These are phyloP conservation scores for Yamadazyma akitaensis DNA, from an alignment of 805 yeast species.

Conservation along the genomic window DNA sequence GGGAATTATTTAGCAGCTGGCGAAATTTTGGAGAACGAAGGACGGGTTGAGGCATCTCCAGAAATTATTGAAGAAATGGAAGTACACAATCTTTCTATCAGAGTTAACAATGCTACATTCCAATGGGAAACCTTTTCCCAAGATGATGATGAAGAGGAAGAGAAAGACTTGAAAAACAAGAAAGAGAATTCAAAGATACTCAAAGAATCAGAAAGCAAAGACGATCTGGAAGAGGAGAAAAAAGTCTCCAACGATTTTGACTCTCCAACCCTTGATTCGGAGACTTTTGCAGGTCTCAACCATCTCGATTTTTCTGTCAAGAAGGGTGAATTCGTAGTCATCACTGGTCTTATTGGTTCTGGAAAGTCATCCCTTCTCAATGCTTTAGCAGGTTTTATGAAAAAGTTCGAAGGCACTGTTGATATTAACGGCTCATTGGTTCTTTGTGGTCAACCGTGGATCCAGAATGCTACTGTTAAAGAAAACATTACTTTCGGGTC, in stretches of 20 bases:
- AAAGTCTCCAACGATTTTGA: not conserved
- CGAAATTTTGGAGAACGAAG: constrained; percentile 36
- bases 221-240: not conserved
- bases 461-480: constrained; percentile 32
- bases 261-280: constrained; percentile 7
- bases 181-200: not conserved
- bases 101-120: constrained; percentile 22
- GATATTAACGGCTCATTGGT: constrained; percentile 27
- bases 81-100: constrained; percentile 19
- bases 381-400: constrained; percentile 40
- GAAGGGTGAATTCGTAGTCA: constrained; percentile 34
- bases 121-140: constrained; percentile 28
- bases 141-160: constrained; percentile 16
- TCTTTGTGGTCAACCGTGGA: constrained; percentile 36
- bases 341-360: constrained; percentile 36
- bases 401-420: constrained; percentile 25
- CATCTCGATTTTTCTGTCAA: constrained; percentile 23
- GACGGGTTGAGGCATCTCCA: constrained; percentile 22
- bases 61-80: constrained; percentile 23
- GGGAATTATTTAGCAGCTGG: constrained; percentile 48
- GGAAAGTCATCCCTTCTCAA: constrained; percentile 36
- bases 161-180: constrained; percentile 5
- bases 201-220: not conserved
- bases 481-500: constrained; percentile 32
- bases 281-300: constrained; percentile 25